A percentile compares a stretch with the other conserved stretches of the same genome.
These are phyloP conservation scores for Hypomontagnella submonticulosa DNA, from an alignment of 495 filamentous ascomycete genomes.

Conservation along the genomic window DNA sequence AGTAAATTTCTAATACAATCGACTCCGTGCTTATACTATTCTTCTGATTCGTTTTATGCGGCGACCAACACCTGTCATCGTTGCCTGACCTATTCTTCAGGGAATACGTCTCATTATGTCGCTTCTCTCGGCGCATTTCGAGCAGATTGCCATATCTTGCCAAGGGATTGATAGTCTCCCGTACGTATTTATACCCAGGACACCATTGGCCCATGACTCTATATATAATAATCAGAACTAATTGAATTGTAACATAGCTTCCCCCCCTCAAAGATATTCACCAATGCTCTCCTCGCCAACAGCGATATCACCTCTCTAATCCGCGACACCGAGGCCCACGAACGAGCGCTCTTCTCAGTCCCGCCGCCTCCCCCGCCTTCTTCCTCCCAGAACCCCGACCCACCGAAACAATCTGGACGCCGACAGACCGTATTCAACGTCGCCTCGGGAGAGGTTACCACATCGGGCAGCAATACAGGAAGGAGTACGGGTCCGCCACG, in stretches of 20 bases:
- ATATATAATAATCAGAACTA: conserved; percentile 1
- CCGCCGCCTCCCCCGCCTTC: conserved; percentile 69
- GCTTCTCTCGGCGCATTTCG: conserved; percentile 83
- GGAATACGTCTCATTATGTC: conserved; percentile 63
- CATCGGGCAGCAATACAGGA: conserved; percentile 54
- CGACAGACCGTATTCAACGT: conserved; percentile 68
- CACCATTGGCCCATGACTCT: neutral
- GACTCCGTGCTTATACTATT: too few relatives aligned
- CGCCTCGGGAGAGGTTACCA: conserved; percentile 64
- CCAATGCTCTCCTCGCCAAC: conserved; percentile 86
- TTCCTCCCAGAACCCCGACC: conserved; percentile 46
- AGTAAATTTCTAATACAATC: too few relatives aligned
- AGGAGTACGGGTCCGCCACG: conserved; percentile 64
- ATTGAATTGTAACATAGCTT: conserved; percentile 66
- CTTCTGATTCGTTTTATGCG: too few relatives aligned
- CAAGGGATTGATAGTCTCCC: conserved; percentile 85
- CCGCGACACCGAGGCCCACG: conserved; percentile 93
- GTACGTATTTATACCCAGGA: conserved; percentile 60
- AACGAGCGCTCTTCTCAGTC: conserved; percentile 93
- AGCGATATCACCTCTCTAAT: conserved; percentile 95
- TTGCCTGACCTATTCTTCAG: too few relatives aligned
- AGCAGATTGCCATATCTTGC: conserved; percentile 88
- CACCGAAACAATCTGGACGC: conserved; percentile 50
- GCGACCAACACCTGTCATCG: too few relatives aligned
- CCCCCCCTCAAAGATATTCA: conserved; percentile 91